Evolutionary conservation across 495 filamentous ascomycete species (phyloP).

Genomic region (Penicillium odoratum): DNA sequence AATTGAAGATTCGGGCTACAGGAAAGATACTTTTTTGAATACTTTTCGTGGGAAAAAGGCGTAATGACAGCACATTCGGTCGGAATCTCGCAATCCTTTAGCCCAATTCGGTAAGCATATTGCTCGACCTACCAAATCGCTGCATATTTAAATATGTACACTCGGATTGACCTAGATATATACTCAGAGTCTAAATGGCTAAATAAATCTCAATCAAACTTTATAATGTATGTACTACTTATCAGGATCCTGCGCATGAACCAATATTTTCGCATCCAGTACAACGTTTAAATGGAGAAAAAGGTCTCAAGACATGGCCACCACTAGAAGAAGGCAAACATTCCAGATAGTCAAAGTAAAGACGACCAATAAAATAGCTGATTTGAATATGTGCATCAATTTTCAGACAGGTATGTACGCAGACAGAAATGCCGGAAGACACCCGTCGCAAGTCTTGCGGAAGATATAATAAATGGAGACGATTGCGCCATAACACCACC

Average conservation of each 20-base stretch:
- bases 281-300: too few relatives aligned
- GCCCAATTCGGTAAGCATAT: not conserved
- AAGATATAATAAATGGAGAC: slow-evolving; percentile 10
- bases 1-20: not conserved
- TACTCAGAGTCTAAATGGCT: too few relatives aligned
- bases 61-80: not conserved
- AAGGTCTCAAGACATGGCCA: not conserved
- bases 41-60: not conserved
- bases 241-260: too few relatives aligned
- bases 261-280: too few relatives aligned
- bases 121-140: not conserved
- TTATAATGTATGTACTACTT: not conserved
- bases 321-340: not conserved
- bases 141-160: not conserved
- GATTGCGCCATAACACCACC: slow-evolving; percentile 9
- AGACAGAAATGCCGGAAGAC: not conserved
- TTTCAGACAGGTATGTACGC: too few relatives aligned
- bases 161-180: not conserved
- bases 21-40: not conserved
- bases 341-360: not conserved
- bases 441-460: slow-evolving; percentile 5
- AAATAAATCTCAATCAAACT: too few relatives aligned
- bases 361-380: not conserved
- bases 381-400: too few relatives aligned
- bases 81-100: not conserved